phyloP scores from a whole-genome alignment of 139 green algal species.

The Chlamydomonas sp. region DNA sequence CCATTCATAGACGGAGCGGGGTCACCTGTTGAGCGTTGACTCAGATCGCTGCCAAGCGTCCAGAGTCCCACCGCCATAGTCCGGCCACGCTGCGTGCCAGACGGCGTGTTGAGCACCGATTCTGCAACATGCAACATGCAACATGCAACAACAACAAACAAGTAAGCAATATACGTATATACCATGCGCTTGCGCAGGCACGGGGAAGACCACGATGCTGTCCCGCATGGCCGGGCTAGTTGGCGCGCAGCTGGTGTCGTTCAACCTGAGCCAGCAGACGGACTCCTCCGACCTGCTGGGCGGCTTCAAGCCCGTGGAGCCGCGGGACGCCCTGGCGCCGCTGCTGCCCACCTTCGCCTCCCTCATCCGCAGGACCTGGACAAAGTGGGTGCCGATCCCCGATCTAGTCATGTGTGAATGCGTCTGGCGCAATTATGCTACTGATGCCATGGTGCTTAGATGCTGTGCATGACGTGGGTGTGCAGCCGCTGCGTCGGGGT shows the following conservation, averaged over 20 bases:
- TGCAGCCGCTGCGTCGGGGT: background rate
- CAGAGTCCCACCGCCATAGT: no score
- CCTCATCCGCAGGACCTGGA: slow-evolving; percentile 74
- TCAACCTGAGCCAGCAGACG: slow-evolving; percentile 98
- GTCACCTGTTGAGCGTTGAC: no score
- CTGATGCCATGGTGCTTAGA: no score
- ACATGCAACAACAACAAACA: no score
- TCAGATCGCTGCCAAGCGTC: no score
- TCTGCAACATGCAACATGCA: no score
- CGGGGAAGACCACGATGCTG: slow-evolving; percentile 96
- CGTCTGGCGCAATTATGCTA: no score
- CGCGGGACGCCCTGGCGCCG: slow-evolving; percentile 75
- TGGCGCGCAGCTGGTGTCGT: slow-evolving; percentile 82
- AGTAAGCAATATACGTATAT: no score
- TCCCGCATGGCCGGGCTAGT: slow-evolving; percentile 79
- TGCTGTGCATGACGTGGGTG: background rate
- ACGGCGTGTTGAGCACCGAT: no score
- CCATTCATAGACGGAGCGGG: no score
- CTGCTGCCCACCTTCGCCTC: slow-evolving; percentile 75
- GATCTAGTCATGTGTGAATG: background rate
- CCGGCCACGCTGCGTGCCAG: no score
- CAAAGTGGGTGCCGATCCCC: slow-evolving; percentile 47
- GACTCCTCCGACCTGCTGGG: slow-evolving; percentile 96
- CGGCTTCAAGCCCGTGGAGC: slow-evolving; percentile 93
- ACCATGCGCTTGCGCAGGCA: slow-evolving; percentile 61